Evolutionary conservation across 306 rosid species (phyloP).

Genomic region (Medicago lupulina): DNA sequence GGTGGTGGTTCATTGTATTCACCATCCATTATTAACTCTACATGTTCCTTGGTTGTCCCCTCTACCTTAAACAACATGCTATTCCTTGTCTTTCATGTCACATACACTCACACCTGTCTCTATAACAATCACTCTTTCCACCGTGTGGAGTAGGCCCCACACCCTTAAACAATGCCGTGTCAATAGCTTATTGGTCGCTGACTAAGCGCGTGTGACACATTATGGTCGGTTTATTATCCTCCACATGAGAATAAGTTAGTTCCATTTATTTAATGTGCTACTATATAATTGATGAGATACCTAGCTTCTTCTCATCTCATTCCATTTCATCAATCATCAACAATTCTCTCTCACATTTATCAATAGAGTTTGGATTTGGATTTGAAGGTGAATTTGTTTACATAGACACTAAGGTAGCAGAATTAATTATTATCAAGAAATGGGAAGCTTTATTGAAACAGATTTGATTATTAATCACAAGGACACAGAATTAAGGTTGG

Average conservation of each 20-base stretch:
- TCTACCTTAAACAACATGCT: slow-evolving; percentile 39
- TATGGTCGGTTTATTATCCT: slow-evolving; percentile 20
- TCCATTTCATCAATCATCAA: not conserved
- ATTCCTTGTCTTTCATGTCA: slow-evolving; percentile 48
- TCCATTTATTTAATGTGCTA: not conserved
- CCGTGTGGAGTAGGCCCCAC: slow-evolving; percentile 34
- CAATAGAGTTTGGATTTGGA: not conserved
- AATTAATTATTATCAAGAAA: not conserved
- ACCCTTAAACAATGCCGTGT: not conserved
- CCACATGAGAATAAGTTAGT: slow-evolving; percentile 34
- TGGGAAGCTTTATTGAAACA: slow-evolving; percentile 37
- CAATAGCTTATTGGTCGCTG: slow-evolving; percentile 45
- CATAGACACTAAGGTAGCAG: too few species aligned
- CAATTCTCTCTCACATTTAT: not conserved
- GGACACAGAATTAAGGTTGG: slow-evolving; percentile 73
- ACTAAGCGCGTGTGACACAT: slow-evolving; percentile 47
- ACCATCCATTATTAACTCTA: slow-evolving; percentile 40
- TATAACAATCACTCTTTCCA: not conserved
- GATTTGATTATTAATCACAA: slow-evolving; percentile 52
- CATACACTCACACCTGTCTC: slow-evolving; percentile 44
- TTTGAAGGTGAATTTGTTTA: not conserved
- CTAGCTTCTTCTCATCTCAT: not conserved
- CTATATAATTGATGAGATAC: slow-evolving; percentile 48
- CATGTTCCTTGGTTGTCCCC: slow-evolving; percentile 58
- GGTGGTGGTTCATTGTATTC: slow-evolving; percentile 48